These are phyloP conservation scores for Kodamaea neixiangensis DNA, from an alignment of 805 yeast species.

Conservation along the genomic window DNA sequence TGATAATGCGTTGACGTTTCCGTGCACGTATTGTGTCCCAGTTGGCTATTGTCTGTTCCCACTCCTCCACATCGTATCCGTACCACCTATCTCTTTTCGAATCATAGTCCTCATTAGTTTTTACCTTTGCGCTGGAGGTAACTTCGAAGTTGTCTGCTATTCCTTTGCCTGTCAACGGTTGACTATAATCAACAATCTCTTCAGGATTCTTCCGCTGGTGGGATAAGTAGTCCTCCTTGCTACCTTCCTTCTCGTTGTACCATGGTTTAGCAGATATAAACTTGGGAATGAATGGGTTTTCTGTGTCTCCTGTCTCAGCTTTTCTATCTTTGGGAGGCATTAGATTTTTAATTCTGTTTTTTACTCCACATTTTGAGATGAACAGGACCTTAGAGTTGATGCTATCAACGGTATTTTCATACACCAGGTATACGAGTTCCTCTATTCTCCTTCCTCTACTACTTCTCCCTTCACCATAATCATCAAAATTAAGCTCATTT, in stretches of 20 bases:
- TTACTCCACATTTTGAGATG: not conserved
- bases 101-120: constrained; percentile 54
- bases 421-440: too few relatives aligned
- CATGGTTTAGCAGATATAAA: constrained; percentile 42
- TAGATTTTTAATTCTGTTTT: not conserved
- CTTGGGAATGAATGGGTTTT: constrained; percentile 40
- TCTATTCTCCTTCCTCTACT: not conserved
- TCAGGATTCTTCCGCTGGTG: constrained; percentile 56
- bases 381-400: too few relatives aligned
- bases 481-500: not conserved
- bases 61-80: constrained; percentile 69
- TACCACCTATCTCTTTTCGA: constrained; percentile 80
- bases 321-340: not conserved
- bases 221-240: constrained; percentile 45
- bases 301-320: constrained; percentile 13
- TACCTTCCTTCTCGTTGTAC: constrained; percentile 24
- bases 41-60: constrained; percentile 48
- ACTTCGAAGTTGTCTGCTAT: constrained; percentile 47
- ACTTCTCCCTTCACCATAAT: not conserved
- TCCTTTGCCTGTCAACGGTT: constrained; percentile 58
- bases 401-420: too few relatives aligned
- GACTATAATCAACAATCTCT: constrained; percentile 46
- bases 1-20: constrained; percentile 7
- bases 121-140: constrained; percentile 14
- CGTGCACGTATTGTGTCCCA: constrained; percentile 44